Base-by-base conservation (phyloP, 106 monocot genomes). In the Acorus calamus region DNA sequence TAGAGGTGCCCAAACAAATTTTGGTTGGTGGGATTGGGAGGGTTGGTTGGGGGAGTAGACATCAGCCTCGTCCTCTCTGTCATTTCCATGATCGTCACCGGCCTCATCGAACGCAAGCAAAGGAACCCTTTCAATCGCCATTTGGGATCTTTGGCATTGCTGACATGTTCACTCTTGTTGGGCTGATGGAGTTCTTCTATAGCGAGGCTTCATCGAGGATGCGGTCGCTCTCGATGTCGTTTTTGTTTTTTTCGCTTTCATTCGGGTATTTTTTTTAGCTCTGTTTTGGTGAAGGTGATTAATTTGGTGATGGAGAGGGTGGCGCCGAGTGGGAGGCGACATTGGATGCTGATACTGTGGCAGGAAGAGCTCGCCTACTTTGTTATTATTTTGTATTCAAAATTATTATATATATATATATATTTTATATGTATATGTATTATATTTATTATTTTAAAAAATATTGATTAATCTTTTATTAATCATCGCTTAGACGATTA, bases 31-130 rank as follows among this genome's bases (percentile, higher is more conserved):
- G 28, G 28, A 28, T 28, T 28, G 28, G 28, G 28, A 28, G 28
- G 28, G 28, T 28, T 28, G 28, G 28, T 28, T 28, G 28, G 28
- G n/a, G 28, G 28, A 28, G 28, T 28, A 28, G 55, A 12, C 55
- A 56, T 56, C 55, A 10, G n/a, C 6, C 55, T 56, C n/a, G 55
- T 56, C 55, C n/a, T n/a, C 55, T 56, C 55, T 56, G n/a, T 1
- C n/a, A 11, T 56, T 12, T 56, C 55, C 55, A 56, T 56, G 55
- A 10, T 4, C n/a, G 13, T 56, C n/a, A 12, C 55, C 1, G 55
- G 10, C 55, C 55, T 56, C 55, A 12, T 56, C 55, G 55, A 56
- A 11, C n/a, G 2, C 55, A 56, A 56, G 55, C 55, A 12, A 0
- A 7, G n/a, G 10, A 56, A 56, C 13, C n/a, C 55, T 4, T 56